phyloP scores from a whole-genome alignment of 1,284 basidiomycete genomes.

The Taiwanofungus camphoratus region DNA sequence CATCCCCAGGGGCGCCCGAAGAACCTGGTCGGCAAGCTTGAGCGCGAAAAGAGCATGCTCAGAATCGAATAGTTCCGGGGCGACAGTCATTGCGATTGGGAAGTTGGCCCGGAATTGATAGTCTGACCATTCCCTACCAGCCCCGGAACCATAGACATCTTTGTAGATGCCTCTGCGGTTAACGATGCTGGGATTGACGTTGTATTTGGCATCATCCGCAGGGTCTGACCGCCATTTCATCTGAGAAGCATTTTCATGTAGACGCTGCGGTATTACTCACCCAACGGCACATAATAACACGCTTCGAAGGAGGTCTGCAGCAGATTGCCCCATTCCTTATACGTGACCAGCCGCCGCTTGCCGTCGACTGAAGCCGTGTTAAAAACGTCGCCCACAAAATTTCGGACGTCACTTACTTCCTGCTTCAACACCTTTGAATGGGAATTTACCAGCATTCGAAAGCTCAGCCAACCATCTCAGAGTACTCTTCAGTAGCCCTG shows the following conservation, averaged over 20 bases:
- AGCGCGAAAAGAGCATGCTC: constrained; percentile 77
- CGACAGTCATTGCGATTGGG: constrained; percentile 94
- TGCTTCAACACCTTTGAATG: constrained; percentile 85
- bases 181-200: constrained; percentile 66
- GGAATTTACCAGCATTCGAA: constrained; percentile 67
- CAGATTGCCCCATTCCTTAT: constrained; percentile 85
- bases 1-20: constrained; percentile 87
- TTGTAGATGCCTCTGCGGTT: constrained; percentile 97
- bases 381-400: no score
- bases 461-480: constrained; percentile 82
- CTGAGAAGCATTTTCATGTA: not conserved
- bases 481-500: constrained; percentile 89
- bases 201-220: constrained; percentile 67
- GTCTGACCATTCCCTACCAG: constrained; percentile 89
- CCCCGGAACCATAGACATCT: constrained; percentile 89
- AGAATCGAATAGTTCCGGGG: constrained; percentile 89
- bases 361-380: constrained; percentile 62
- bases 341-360: constrained; percentile 69
- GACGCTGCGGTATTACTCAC: constrained; percentile 34
- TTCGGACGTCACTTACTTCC: constrained; percentile 67
- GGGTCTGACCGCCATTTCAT: constrained; percentile 53
- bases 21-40: constrained; percentile 66
- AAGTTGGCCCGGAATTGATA: constrained; percentile 94
- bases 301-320: constrained; percentile 87
- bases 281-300: constrained; percentile 84